phyloP scores from a whole-genome alignment of 2,329 filamentous ascomycete genomes.

The Chaetothyriales sp. region DNA sequence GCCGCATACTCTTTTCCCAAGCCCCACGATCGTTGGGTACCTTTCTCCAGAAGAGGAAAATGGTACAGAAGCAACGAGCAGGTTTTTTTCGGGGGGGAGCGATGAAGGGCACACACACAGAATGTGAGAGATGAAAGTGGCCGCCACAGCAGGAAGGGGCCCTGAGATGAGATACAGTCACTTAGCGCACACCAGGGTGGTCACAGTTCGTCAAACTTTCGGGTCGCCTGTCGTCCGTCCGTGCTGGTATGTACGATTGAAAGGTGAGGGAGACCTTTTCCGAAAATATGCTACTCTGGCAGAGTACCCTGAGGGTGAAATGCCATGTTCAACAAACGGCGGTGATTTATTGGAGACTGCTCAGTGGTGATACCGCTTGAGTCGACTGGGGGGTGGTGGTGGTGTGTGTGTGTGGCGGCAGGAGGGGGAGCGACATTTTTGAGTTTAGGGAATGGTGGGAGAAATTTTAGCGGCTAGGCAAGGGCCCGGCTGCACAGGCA shows the following conservation, averaged over 20 bases:
- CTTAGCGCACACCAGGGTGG: not conserved
- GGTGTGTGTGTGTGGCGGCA: no score
- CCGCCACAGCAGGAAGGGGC: not conserved
- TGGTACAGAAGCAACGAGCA: not conserved
- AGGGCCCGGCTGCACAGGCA: not conserved
- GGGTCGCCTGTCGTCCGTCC: not conserved
- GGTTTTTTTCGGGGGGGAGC: no score
- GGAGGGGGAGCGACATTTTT: not conserved
- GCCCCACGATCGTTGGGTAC: not conserved
- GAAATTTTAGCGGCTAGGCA: not conserved
- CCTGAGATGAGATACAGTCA: not conserved
- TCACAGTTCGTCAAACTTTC: not conserved
- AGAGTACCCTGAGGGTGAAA: not conserved
- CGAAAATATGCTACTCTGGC: not conserved
- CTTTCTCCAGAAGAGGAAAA: not conserved
- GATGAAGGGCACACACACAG: not conserved
- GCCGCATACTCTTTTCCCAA: not conserved
- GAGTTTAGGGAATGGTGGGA: not conserved
- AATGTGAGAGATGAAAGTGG: not conserved
- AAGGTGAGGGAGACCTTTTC: not conserved
- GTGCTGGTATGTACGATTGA: not conserved
- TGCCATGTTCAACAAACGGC: not conserved
- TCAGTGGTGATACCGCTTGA: not conserved
- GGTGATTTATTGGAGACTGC: not conserved
- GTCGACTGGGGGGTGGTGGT: not conserved